Evolutionary conservation across 768 basidiomycete genomes (phyloP).

Genomic region (Dioszegia hungarica): DNA sequence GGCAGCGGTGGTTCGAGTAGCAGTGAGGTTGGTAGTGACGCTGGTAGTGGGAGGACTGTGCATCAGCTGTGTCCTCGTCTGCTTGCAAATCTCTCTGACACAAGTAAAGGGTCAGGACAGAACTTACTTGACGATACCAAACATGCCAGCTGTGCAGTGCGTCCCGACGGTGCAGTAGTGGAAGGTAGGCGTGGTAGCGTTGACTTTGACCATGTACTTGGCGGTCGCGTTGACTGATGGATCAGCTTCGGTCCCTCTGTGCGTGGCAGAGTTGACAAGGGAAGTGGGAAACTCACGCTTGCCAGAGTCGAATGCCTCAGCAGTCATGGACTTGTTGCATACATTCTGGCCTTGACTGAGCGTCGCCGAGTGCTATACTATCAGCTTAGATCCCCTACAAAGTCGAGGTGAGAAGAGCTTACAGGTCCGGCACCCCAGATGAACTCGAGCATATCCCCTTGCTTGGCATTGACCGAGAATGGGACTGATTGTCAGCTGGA

Average conservation of each 20-base stretch:
- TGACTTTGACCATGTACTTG: constrained; percentile 16
- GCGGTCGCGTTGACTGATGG: constrained; percentile 33
- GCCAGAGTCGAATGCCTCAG: constrained; percentile 31
- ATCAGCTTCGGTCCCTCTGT: neutral
- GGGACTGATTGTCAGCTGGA: constrained; percentile 18
- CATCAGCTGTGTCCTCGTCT: constrained; percentile 1
- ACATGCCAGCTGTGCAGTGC: constrained; percentile 37
- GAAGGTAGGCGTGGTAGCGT: constrained; percentile 18
- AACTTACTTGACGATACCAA: constrained; percentile 29
- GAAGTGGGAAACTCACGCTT: constrained; percentile 20
- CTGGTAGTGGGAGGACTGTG: constrained; percentile 16
- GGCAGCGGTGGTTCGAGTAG: constrained; percentile 10
- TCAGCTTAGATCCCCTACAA: neutral
- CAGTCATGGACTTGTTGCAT: constrained; percentile 29
- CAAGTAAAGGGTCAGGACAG: neutral
- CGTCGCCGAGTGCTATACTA: constrained; percentile 9
- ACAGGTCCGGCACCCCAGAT: constrained; percentile 37
- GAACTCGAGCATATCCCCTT: constrained; percentile 28
- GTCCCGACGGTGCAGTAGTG: constrained; percentile 30
- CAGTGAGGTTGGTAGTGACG: constrained; percentile 21
- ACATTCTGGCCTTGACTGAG: constrained; percentile 23
- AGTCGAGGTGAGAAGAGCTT: neutral
- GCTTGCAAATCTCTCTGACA: too few relatives aligned
- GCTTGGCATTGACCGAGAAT: constrained; percentile 26
- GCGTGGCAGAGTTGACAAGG: neutral